Base-by-base conservation (phyloP, 352 stramenopile genomes). In the Phytopythium kandeliae region DNA sequence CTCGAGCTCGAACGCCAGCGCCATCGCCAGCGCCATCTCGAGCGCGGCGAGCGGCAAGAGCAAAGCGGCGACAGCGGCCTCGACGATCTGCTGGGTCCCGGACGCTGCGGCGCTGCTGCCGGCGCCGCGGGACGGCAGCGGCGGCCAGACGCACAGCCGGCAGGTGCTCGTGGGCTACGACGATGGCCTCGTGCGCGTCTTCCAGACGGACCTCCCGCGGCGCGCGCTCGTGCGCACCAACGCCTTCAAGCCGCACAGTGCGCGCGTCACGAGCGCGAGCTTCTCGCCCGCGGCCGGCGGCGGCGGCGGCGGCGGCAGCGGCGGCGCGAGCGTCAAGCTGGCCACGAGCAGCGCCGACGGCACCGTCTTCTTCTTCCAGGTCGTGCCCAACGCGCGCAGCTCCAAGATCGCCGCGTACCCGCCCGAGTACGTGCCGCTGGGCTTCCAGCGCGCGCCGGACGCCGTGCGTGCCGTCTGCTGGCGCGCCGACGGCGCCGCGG, bases 241-340 rank as follows among this genome's bases (percentile, higher is more conserved):
- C 44, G 76, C 88, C 1, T 83, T 96, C 53, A 98, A 98, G 46
- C 89, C 92, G 13, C 92, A 98, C 58, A 83, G 69, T 48, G 71
- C 58, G 11, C 65, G 69, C 19, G 75, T 98, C 11, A 84, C 67
- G 3, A 73, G 63, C 16, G 48, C 96, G 13, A 48, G 64, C 3
- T 96, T 91, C 60, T 88, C 78, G n/a, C 56, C 75, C 3, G 76
- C 80, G 17, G 82, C 79, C 17, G 58, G 37, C 37, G 26, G 38
- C 11, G 28, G 28, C 4, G 4, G n/a, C n/a, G n/a, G n/a, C n/a
- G n/a, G n/a, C n/a, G n/a, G n/a, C n/a, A n/a, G n/a, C n/a, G n/a
- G n/a, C n/a, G n/a, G n/a, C n/a, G n/a, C n/a, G n/a, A 43, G 13
- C 33, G 25, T 35, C 25, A 47, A 52, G n/a, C 73, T 73, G 36